phyloP scores from a whole-genome alignment of 164 flowering plant species.

The Stephania cephalantha region DNA sequence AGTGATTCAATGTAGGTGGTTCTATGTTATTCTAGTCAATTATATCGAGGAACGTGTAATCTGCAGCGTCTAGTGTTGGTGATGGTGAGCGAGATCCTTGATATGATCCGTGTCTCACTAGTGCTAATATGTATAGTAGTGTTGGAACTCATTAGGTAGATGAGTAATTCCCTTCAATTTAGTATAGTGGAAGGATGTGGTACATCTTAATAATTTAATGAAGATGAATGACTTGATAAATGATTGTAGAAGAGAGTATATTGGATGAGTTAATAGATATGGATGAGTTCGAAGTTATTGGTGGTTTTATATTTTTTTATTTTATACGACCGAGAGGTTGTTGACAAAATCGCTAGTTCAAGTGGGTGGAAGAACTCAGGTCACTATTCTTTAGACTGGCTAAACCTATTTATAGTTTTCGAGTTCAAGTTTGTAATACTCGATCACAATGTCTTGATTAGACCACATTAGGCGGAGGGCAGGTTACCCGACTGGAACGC shows the following conservation, averaged over 20 bases:
- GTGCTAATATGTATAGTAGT: not conserved
- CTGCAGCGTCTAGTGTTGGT: not conserved
- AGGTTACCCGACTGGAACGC: not conserved
- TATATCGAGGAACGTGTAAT: not conserved
- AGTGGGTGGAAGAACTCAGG: not conserved
- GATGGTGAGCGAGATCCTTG: slow-evolving; percentile 1
- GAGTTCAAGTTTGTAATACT: not conserved
- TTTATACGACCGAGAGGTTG: not conserved
- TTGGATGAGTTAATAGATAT: not conserved
- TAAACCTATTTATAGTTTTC: not conserved
- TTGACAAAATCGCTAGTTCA: not conserved
- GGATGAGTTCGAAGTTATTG: not conserved
- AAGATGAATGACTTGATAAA: not conserved
- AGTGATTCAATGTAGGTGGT: not conserved
- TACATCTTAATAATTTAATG: not conserved
- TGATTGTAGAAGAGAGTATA: not conserved
- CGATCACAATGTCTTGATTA: not conserved
- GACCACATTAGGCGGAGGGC: not conserved
- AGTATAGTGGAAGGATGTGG: too few relatives aligned
- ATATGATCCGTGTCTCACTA: not conserved
- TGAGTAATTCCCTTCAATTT: not conserved
- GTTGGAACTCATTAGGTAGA: not conserved
- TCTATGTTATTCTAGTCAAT: not conserved
- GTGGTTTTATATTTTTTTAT: not conserved
- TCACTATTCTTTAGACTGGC: not conserved